Base-by-base conservation (phyloP, 2,329 filamentous ascomycete species). In the Xylariomycetidae sp. region DNA sequence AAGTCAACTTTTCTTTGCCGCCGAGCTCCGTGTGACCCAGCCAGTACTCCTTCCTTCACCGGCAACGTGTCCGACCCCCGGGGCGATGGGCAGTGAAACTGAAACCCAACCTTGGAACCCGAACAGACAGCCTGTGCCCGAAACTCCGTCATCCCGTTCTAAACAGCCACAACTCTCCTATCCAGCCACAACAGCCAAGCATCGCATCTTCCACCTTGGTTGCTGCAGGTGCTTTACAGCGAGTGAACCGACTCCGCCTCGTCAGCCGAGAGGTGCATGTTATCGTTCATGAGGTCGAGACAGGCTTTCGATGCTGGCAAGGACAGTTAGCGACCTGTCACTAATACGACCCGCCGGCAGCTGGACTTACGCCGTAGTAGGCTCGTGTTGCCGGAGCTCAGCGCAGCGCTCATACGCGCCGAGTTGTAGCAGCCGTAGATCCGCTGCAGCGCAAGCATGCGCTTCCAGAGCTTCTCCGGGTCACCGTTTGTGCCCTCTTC, bases 391-490 rank as follows among this genome's bases (percentile, higher is more conserved):
- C 61, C 60, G 1, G 63, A 61, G 25, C 59, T 59, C 10, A 68
- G 48, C 1, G 67, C 67, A 25, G 69, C 56, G 30, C 67, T 64
- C 47, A 71, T 68, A 19, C 67, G 52, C 10, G 67, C 64, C 13
- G 67, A 71, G 18, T 63, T 67, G 42, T 71, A 71, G 51, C 67
- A 71, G 5, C 62, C 61, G 32, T 67, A 71, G 5, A 52, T 57
- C 39, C 57, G 53, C 47, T 71, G 67, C 7, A 71, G 54, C 29
- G 64, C 59, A 2, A 71, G 56, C 67, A 71, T 71, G 42, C 66
- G 67, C 30, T 54, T 49, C 67, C 67, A 71, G 3, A 71, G 47
- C 22, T 61, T 58, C 14, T 57, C 52, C 4, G 59, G 64, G 38
- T 66, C 63, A 19, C 63, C 58, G 16, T 48, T 45, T 29, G 54